A percentile compares a stretch with the other conserved stretches of the same genome.
These are phyloP conservation scores for Albugo laibachii DNA, from an alignment of 352 stramenopile genomes.

Conservation along the genomic window DNA sequence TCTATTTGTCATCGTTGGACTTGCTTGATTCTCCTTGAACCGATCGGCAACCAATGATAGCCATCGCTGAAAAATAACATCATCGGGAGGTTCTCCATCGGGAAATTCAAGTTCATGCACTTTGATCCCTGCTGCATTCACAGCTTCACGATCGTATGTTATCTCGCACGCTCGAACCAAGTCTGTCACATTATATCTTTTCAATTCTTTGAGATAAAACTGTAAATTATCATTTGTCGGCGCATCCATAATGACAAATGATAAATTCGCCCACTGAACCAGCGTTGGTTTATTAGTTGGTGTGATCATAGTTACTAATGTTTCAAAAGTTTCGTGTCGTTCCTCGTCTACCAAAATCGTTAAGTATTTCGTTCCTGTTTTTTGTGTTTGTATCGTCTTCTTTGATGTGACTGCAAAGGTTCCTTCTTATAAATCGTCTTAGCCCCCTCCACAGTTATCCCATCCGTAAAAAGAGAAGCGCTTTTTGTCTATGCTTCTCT, in stretches of 20 bases:
- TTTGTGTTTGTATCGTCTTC: slow-evolving; percentile 8
- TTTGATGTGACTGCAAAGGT: slow-evolving; percentile 1
- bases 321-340: neutral
- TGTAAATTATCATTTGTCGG: slow-evolving; percentile 92
- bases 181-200: slow-evolving; percentile 89
- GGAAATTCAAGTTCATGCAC: slow-evolving; percentile 93
- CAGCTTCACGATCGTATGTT: slow-evolving; percentile 81
- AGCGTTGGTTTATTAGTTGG: slow-evolving; percentile 73
- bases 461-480: slow-evolving; percentile 12
- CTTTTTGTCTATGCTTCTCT: slow-evolving; percentile 5
- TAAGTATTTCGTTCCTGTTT: slow-evolving; percentile 1
- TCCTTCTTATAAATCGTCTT: slow-evolving; percentile 10
- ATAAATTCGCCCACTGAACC: slow-evolving; percentile 80
- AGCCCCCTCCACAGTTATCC: slow-evolving; percentile 15
- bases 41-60: slow-evolving; percentile 87
- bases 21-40: slow-evolving; percentile 74
- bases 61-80: slow-evolving; percentile 87
- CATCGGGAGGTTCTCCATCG: slow-evolving; percentile 86
- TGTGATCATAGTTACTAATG: slow-evolving; percentile 34
- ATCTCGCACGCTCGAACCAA: slow-evolving; percentile 91
- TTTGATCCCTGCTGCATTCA: slow-evolving; percentile 86
- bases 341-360: neutral
- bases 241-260: slow-evolving; percentile 97
- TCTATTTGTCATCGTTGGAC: slow-evolving; percentile 40
- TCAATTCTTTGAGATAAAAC: slow-evolving; percentile 93